Percentiles rank a stretch among this genome's conserved stretches.
These are phyloP conservation scores for Quercus cerris DNA, from an alignment of 306 rosid species.

Conservation along the genomic window DNA sequence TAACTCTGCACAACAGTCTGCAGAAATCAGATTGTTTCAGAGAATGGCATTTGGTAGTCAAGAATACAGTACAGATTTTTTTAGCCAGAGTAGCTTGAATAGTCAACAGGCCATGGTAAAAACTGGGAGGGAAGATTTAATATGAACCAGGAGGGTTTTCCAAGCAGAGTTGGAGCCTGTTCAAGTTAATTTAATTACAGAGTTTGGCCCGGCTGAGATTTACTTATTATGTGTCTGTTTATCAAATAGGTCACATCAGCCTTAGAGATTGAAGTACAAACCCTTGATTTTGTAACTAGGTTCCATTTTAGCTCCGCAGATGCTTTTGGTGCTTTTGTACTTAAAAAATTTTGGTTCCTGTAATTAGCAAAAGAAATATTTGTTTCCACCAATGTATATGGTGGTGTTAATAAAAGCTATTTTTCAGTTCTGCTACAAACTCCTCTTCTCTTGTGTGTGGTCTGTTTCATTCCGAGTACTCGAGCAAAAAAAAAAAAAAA, in stretches of 20 bases:
- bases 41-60: constrained; percentile 82
- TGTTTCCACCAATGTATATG: neutral
- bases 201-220: constrained; percentile 23
- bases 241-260: constrained; percentile 32
- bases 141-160: constrained; percentile 16
- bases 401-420: constrained; percentile 19
- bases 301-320: constrained; percentile 23
- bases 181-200: constrained; percentile 18
- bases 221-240: constrained; percentile 11
- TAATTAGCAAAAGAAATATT: neutral
- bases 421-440: neutral
- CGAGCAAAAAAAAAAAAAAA: no score
- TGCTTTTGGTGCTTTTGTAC: constrained; percentile 22
- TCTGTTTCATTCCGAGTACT: no score
- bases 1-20: constrained; percentile 70
- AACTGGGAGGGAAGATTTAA: constrained; percentile 19
- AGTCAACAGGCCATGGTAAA: constrained; percentile 33
- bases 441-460: neutral
- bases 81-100: constrained; percentile 44
- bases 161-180: constrained; percentile 21
- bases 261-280: constrained; percentile 15
- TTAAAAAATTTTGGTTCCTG: constrained; percentile 17
- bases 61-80: constrained; percentile 66
- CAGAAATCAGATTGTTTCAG: constrained; percentile 59
- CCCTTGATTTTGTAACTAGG: constrained; percentile 29